phyloP scores from a whole-genome alignment of 495 filamentous ascomycete genomes.

The Aspergillus sparsus region DNA sequence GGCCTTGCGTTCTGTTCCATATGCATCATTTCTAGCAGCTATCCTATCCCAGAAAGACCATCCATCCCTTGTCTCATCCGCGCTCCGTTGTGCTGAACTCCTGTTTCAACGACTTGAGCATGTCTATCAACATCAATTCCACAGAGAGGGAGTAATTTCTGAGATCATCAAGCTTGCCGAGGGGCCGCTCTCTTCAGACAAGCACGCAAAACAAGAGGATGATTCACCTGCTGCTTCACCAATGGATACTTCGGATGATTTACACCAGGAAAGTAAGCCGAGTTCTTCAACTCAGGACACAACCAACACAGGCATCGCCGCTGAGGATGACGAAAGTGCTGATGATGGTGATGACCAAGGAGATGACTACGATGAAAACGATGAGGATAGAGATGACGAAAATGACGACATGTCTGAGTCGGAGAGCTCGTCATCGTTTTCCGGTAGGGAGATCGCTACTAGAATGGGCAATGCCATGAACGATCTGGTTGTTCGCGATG shows the following conservation, averaged over 20 bases:
- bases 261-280: slow-evolving; percentile 9
- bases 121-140: slow-evolving; percentile 95
- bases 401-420: slow-evolving; percentile 69
- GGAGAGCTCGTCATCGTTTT: slow-evolving; percentile 59
- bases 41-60: slow-evolving; percentile 97
- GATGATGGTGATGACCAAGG: slow-evolving; percentile 51
- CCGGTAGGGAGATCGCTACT: slow-evolving; percentile 42
- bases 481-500: slow-evolving; percentile 70
- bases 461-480: slow-evolving; percentile 64
- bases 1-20: slow-evolving; percentile 85
- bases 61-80: slow-evolving; percentile 78
- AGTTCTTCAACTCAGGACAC: slow-evolving; percentile 1
- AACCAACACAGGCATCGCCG: slow-evolving; percentile 17
- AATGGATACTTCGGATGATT: slow-evolving; percentile 29
- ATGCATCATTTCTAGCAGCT: slow-evolving; percentile 94
- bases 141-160: slow-evolving; percentile 93
- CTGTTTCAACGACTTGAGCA: slow-evolving; percentile 78
- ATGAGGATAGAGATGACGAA: slow-evolving; percentile 63
- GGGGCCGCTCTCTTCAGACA: slow-evolving; percentile 45
- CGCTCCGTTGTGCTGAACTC: slow-evolving; percentile 84
- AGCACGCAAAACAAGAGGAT: slow-evolving; percentile 19
- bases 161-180: slow-evolving; percentile 81
- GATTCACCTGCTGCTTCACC: slow-evolving; percentile 21
- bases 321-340: slow-evolving; percentile 55
- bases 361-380: slow-evolving; percentile 60